Conservation (phyloP, 768 basidiomycete genomes). For the Panaeolus papilionaceus region DNA sequence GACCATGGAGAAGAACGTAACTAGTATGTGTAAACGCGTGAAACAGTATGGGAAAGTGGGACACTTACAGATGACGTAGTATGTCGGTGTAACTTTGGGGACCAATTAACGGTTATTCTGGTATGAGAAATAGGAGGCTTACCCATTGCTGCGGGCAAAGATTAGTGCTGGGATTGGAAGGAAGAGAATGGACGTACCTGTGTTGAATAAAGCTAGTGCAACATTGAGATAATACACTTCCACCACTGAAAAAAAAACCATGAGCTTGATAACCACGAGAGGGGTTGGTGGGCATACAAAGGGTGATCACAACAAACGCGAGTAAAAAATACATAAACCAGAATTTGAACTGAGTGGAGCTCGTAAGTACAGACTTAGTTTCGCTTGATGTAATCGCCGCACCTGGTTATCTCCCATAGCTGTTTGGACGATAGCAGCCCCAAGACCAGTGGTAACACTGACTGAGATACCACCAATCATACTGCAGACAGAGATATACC, state of each 20-base stretch:
- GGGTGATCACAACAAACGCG: constrained; percentile 81
- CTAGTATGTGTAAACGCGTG: constrained; percentile 41
- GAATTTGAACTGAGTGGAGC: constrained; percentile 71
- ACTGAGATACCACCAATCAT: constrained; percentile 97
- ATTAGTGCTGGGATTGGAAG: constrained; percentile 19
- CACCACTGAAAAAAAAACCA: constrained; percentile 53
- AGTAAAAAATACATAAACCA: constrained; percentile 94
- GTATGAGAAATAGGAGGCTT: constrained; percentile 26
- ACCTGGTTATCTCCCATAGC: constrained; percentile 82
- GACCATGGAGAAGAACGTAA: constrained; percentile 85
- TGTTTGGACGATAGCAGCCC: constrained; percentile 86
- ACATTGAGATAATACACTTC: constrained; percentile 97
- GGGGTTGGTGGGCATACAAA: constrained; percentile 58
- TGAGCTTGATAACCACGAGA: constrained; percentile 21
- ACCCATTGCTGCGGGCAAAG: constrained; percentile 66
- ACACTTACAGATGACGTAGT: constrained; percentile 80
- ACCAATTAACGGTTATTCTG: constrained; percentile 26
- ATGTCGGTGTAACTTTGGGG: constrained; percentile 77
- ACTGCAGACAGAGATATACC: constrained; percentile 94
- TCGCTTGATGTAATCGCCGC: constrained; percentile 25
- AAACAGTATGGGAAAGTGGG: constrained; percentile 10
- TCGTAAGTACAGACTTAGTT: constrained; percentile 6
- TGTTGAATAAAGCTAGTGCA: constrained; percentile 95
- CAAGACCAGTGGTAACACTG: constrained; percentile 93
- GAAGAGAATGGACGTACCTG: constrained; percentile 52